Evolutionary conservation across 805 yeast genomes (phyloP).

Genomic region (Pichia phayaonensis): DNA sequence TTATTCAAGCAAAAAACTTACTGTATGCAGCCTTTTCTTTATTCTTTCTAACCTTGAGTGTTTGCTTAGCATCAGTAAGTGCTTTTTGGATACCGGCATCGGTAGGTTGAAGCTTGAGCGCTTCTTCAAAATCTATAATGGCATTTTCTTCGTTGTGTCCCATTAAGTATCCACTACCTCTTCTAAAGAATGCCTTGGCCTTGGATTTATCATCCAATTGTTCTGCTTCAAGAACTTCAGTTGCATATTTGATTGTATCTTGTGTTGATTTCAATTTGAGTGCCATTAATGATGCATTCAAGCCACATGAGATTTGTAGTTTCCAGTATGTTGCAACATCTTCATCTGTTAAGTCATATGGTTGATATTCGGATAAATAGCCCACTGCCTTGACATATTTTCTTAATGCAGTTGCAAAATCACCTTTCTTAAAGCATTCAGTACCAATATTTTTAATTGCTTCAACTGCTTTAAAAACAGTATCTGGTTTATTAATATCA

Average conservation of each 20-base stretch:
- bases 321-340: slow-evolving; percentile 42
- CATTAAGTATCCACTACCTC: slow-evolving; percentile 65
- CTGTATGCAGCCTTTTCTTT: slow-evolving; percentile 70
- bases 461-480: slow-evolving; percentile 59
- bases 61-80: slow-evolving; percentile 47
- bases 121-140: slow-evolving; percentile 54
- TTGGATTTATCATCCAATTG: slow-evolving; percentile 54
- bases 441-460: slow-evolving; percentile 75
- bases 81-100: slow-evolving; percentile 70
- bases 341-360: slow-evolving; percentile 55
- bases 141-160: slow-evolving; percentile 68
- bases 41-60: slow-evolving; percentile 46
- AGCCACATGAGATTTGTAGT: slow-evolving; percentile 54
- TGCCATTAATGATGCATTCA: slow-evolving; percentile 71
- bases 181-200: slow-evolving; percentile 82
- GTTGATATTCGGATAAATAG: slow-evolving; percentile 66
- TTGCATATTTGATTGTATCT: slow-evolving; percentile 51
- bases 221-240: slow-evolving; percentile 58
- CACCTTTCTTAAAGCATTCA: slow-evolving; percentile 57
- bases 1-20: slow-evolving; percentile 46
- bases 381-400: slow-evolving; percentile 70
- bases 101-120: slow-evolving; percentile 53
- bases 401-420: slow-evolving; percentile 45
- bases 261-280: slow-evolving; percentile 52
- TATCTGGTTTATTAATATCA: slow-evolving; percentile 49